These are phyloP conservation scores for Scolecobasidium constrictum DNA, from an alignment of 2,329 filamentous ascomycete species.

Conservation along the genomic window DNA sequence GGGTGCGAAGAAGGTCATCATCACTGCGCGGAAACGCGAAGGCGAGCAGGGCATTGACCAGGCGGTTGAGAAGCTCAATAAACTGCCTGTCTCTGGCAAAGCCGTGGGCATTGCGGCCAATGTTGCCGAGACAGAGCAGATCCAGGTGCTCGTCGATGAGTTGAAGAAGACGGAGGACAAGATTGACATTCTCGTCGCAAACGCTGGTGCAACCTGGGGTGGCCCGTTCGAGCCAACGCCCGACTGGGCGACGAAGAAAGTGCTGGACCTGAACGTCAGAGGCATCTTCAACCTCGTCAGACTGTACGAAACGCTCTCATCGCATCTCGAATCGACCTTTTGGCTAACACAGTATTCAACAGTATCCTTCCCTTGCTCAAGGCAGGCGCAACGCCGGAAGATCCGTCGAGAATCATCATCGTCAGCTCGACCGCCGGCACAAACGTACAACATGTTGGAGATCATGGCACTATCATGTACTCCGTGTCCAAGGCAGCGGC, in stretches of 20 bases:
- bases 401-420: conserved; percentile 28
- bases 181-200: conserved; percentile 27
- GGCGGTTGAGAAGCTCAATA: conserved; percentile 27
- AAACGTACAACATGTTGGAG: conserved; percentile 25
- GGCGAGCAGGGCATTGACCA: conserved; percentile 27
- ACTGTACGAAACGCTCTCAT: conserved; percentile 17
- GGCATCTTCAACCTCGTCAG: conserved; percentile 27
- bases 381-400: conserved; percentile 18
- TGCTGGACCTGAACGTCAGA: conserved; percentile 28
- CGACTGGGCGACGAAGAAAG: conserved; percentile 24
- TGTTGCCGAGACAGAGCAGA: conserved; percentile 25
- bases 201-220: conserved; percentile 29
- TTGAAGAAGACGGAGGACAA: conserved; percentile 20
- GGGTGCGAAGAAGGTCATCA: conserved; percentile 27
- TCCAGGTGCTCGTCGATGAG: conserved; percentile 21
- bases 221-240: conserved; percentile 26
- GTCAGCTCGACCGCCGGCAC: conserved; percentile 25
- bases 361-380: conserved; percentile 26
- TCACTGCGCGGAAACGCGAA: conserved; percentile 26
- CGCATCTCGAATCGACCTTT: not conserved
- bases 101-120: conserved; percentile 27
- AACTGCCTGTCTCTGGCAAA: conserved; percentile 21
- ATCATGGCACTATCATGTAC: conserved; percentile 29
- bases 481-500: conserved; percentile 29
- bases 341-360: conserved; percentile 1